Percentiles rank a stretch among this genome's conserved stretches.
These are phyloP conservation scores for Colletotrichum eleusines DNA, from an alignment of 2,329 filamentous ascomycete genomes.

Conservation along the genomic window DNA sequence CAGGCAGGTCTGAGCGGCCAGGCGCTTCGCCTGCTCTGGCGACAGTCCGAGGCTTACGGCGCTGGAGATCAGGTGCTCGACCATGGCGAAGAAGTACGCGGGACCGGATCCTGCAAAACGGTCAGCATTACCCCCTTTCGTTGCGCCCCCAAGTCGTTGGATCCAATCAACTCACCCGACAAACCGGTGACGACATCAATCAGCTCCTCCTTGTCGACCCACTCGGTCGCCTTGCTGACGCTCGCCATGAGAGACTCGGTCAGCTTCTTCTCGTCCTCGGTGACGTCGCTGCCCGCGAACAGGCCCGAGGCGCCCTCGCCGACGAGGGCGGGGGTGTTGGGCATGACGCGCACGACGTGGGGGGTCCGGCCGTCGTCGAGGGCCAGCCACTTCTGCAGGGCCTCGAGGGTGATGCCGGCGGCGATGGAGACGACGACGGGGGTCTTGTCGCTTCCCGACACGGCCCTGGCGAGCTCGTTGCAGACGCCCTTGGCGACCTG, in stretches of 20 bases:
- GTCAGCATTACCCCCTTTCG: slow-evolving; percentile 1
- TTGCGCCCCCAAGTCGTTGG: background rate
- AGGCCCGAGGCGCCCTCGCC: slow-evolving; percentile 64
- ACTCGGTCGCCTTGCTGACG: slow-evolving; percentile 62
- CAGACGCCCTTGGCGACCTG: slow-evolving; percentile 62
- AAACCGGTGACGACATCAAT: slow-evolving; percentile 64
- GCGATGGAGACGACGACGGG: slow-evolving; percentile 63
- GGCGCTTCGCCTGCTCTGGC: slow-evolving; percentile 60
- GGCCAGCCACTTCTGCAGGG: slow-evolving; percentile 57
- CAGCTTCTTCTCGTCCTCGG: slow-evolving; percentile 56
- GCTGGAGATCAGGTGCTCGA: slow-evolving; percentile 62
- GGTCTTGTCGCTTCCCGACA: slow-evolving; percentile 49
- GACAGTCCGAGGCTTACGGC: slow-evolving; percentile 59
- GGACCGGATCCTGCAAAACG: slow-evolving; percentile 58
- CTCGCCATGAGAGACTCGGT: slow-evolving; percentile 57
- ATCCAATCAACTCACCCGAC: slow-evolving; percentile 55
- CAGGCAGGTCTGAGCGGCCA: slow-evolving; percentile 63
- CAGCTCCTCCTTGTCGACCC: slow-evolving; percentile 62
- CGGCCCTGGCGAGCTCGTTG: slow-evolving; percentile 58
- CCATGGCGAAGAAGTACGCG: slow-evolving; percentile 66
- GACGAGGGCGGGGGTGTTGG: slow-evolving; percentile 64
- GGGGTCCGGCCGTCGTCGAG: slow-evolving; percentile 53
- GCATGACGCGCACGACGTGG: slow-evolving; percentile 64
- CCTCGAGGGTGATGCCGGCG: slow-evolving; percentile 59
- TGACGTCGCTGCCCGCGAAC: slow-evolving; percentile 58